Percentiles rank a stretch among this genome's conserved stretches.
Conservation (phyloP, 805 yeast species). For the Ogataea populi-albae region DNA sequence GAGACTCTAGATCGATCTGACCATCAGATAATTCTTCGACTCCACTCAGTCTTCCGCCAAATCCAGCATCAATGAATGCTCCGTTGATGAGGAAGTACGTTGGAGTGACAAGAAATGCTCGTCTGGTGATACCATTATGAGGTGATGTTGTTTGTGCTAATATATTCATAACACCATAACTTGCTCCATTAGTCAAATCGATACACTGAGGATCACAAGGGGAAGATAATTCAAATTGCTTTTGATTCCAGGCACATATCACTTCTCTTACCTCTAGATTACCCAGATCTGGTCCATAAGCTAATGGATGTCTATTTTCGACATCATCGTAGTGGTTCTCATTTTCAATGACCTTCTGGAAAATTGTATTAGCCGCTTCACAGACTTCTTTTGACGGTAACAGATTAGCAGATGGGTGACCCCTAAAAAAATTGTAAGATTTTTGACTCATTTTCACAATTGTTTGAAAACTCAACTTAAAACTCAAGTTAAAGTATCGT, state of each 20-base stretch:
- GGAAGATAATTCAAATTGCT: constrained; percentile 33
- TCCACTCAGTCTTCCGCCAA: constrained; percentile 61
- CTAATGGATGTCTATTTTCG: constrained; percentile 56
- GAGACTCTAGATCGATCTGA: constrained; percentile 45
- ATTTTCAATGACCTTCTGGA: constrained; percentile 38
- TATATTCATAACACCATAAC: constrained; percentile 72
- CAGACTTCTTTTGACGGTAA: constrained; percentile 57
- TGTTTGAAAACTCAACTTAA: too few species aligned
- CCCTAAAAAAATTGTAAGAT: constrained; percentile 69
- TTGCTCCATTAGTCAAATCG: constrained; percentile 78
- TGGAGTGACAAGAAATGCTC: constrained; percentile 75
- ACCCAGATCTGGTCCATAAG: constrained; percentile 79
- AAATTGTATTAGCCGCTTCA: constrained; percentile 50
- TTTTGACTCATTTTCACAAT: too few species aligned
- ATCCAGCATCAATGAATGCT: constrained; percentile 76
- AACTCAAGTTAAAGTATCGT: too few species aligned
- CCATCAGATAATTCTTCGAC: constrained; percentile 55
- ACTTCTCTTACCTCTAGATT: constrained; percentile 56
- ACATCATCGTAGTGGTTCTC: constrained; percentile 44
- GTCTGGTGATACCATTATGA: constrained; percentile 57
- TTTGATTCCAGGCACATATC: constrained; percentile 53
- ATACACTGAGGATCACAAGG: constrained; percentile 46
- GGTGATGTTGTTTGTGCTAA: constrained; percentile 62
- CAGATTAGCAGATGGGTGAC: constrained; percentile 65
- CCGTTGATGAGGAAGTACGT: constrained; percentile 77